phyloP scores from a whole-genome alignment of 495 filamentous ascomycete species.

The Acidiella bohemica region DNA sequence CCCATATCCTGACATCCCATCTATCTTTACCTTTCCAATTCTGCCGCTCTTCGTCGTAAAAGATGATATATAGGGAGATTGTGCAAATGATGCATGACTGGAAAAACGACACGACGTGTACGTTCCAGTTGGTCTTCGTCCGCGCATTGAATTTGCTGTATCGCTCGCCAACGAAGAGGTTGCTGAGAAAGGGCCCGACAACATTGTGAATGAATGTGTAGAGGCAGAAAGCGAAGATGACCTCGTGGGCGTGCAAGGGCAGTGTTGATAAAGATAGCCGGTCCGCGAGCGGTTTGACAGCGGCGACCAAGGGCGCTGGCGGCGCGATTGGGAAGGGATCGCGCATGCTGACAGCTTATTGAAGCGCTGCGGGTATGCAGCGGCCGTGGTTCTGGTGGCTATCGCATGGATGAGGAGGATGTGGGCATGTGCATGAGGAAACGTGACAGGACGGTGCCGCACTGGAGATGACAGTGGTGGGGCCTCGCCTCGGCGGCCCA shows the following conservation, averaged over 20 bases:
- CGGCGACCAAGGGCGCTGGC: slow-evolving; percentile 37
- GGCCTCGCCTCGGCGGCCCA: not conserved
- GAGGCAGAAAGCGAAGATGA: slow-evolving; percentile 54
- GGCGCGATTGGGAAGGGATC: slow-evolving; percentile 57
- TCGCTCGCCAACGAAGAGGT: slow-evolving; percentile 49
- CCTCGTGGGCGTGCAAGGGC: slow-evolving; percentile 77
- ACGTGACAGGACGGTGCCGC: too few species aligned
- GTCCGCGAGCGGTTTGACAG: slow-evolving; percentile 45
- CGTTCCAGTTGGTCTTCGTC: slow-evolving; percentile 85
- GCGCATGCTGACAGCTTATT: slow-evolving; percentile 50
- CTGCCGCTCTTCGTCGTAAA: slow-evolving; percentile 56
- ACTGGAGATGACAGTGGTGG: too few species aligned
- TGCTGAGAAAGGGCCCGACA: slow-evolving; percentile 63
- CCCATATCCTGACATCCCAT: slow-evolving; percentile 68
- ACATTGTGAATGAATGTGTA: slow-evolving; percentile 65
- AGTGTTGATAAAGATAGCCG: slow-evolving; percentile 52
- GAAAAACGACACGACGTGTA: slow-evolving; percentile 85
- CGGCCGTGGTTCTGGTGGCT: too few species aligned
- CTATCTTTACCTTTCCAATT: slow-evolving; percentile 21
- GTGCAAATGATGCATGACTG: slow-evolving; percentile 70
- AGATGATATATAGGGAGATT: slow-evolving; percentile 74
- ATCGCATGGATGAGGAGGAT: too few species aligned
- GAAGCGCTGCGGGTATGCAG: too few species aligned
- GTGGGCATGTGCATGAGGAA: too few species aligned
- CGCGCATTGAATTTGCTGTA: slow-evolving; percentile 54